A percentile compares a stretch with the other conserved stretches of the same genome.
These are phyloP conservation scores for Scytalidium sp. DNA, from an alignment of 2,329 filamentous ascomycete genomes.

Conservation along the genomic window DNA sequence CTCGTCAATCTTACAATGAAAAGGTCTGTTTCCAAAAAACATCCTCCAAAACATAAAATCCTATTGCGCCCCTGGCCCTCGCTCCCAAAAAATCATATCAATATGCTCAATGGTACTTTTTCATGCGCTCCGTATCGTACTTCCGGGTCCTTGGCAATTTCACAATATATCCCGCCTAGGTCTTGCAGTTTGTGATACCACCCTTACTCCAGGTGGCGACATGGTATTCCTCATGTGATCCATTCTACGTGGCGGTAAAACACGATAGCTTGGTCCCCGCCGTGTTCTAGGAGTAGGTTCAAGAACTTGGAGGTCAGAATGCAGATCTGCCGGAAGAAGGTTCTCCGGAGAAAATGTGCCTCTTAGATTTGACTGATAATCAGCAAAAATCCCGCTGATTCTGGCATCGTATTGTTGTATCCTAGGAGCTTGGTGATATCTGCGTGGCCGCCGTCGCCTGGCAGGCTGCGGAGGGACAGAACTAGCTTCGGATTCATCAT, in stretches of 20 bases:
- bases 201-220: background rate
- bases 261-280: slow-evolving; percentile 19
- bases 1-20: background rate
- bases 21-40: background rate
- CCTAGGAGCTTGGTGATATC: slow-evolving; percentile 9
- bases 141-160: background rate
- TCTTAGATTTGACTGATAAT: slow-evolving; percentile 23
- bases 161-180: background rate
- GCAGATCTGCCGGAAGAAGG: slow-evolving; percentile 11
- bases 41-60: background rate
- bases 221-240: slow-evolving; percentile 6
- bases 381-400: slow-evolving; percentile 28
- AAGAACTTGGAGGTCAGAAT: slow-evolving; percentile 9
- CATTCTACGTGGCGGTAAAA: slow-evolving; percentile 11
- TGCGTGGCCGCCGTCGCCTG: slow-evolving; percentile 12
- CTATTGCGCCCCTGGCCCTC: background rate
- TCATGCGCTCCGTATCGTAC: background rate
- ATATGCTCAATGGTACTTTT: background rate
- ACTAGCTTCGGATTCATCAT: slow-evolving; percentile 22
- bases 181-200: background rate
- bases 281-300: slow-evolving; percentile 16
- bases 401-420: slow-evolving; percentile 24
- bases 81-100: background rate
- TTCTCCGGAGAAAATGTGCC: slow-evolving; percentile 10
- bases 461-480: slow-evolving; percentile 20